Conservation (phyloP, 75 land plant genomes). For the Cupressus sempervirens region DNA sequence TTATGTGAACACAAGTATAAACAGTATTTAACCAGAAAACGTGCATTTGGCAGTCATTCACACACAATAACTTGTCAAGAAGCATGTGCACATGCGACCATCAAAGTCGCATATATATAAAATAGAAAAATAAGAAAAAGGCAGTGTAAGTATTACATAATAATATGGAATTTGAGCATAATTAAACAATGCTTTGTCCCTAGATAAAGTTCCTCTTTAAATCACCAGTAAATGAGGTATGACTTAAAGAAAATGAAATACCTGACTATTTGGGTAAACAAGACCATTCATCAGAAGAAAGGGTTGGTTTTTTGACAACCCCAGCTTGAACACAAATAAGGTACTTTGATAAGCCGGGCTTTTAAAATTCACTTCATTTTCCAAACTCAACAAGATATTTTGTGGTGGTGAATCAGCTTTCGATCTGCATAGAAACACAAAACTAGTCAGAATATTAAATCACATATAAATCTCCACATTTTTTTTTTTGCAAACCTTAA, state of each 20-base stretch:
- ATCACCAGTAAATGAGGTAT: constrained; percentile 2
- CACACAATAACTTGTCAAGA: neutral
- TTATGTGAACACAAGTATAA: constrained; percentile 3
- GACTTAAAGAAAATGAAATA: constrained; percentile 16
- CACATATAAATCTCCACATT: neutral
- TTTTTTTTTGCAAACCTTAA: neutral
- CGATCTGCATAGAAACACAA: constrained; percentile 19
- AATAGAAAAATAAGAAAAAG: neutral
- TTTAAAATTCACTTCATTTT: constrained; percentile 47
- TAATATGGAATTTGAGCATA: neutral
- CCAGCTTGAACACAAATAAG: constrained; percentile 70
- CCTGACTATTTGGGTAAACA: constrained; percentile 81
- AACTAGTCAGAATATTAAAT: neutral
- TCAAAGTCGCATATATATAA: neutral
- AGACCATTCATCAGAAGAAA: constrained; percentile 90
- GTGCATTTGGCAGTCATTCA: neutral
- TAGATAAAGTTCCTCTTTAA: neutral
- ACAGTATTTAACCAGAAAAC: neutral
- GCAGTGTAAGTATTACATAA: neutral
- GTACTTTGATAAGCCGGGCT: constrained; percentile 59
- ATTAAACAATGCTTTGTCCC: neutral
- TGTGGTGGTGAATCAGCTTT: constrained; percentile 67
- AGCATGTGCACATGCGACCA: neutral
- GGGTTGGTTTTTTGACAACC: constrained; percentile 60
- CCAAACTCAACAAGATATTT: constrained; percentile 53